Conservation (phyloP, 768 basidiomycete genomes). For the Mycena crocata region DNA sequence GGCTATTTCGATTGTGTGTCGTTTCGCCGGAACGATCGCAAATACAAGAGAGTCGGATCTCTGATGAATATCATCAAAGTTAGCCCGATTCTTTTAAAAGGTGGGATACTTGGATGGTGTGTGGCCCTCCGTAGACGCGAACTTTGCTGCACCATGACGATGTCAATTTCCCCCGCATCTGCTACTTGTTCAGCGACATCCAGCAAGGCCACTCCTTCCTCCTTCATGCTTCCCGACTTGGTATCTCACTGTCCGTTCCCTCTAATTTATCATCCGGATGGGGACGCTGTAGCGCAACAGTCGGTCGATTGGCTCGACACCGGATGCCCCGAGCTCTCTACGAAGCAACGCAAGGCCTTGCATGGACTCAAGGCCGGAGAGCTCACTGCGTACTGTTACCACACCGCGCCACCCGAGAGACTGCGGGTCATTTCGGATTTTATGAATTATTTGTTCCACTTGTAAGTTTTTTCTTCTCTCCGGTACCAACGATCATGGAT, state of each 20-base stretch:
- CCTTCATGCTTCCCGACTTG: slow-evolving; percentile 67
- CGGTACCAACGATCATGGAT: slow-evolving; percentile 26
- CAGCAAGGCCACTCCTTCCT: slow-evolving; percentile 24
- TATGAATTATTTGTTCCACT: slow-evolving; percentile 69
- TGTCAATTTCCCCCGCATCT: background rate
- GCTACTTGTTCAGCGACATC: background rate
- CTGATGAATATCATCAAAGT: slow-evolving; percentile 13
- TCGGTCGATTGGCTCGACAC: slow-evolving; percentile 63
- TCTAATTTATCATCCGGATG: slow-evolving; percentile 56
- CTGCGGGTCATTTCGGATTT: slow-evolving; percentile 77
- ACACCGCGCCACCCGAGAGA: slow-evolving; percentile 63
- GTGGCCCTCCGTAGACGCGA: background rate
- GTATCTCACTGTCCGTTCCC: slow-evolving; percentile 63
- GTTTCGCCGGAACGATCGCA: slow-evolving; percentile 9
- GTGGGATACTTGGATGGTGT: background rate
- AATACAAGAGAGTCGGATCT: slow-evolving; percentile 21
- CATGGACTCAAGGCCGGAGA: slow-evolving; percentile 73
- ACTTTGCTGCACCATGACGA: slow-evolving; percentile 1
- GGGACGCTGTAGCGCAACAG: slow-evolving; percentile 58
- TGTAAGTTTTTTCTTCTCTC: slow-evolving; percentile 47
- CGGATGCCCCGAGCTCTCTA: slow-evolving; percentile 58
- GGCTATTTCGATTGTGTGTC: slow-evolving; percentile 15
- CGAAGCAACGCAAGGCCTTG: slow-evolving; percentile 59
- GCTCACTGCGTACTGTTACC: slow-evolving; percentile 74
- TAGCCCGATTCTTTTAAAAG: slow-evolving; percentile 14